Evolutionary conservation across 768 basidiomycete species (phyloP).

Genomic region (Podaxis pistillaris): DNA sequence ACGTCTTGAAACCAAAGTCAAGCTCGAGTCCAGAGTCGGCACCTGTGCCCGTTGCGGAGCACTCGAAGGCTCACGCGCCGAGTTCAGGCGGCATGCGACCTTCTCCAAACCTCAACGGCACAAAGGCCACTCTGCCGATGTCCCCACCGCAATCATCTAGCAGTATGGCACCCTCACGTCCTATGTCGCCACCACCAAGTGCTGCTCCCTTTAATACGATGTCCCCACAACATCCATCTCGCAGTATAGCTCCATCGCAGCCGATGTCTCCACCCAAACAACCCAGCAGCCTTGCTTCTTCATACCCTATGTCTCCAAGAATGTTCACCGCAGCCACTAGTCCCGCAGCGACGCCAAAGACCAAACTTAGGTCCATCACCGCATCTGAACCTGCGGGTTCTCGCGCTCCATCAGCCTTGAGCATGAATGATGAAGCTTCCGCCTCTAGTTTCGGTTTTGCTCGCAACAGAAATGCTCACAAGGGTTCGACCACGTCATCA

Average conservation of each 20-base stretch:
- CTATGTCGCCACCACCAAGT: neutral
- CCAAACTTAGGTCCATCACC: neutral
- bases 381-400: neutral
- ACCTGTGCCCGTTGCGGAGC: neutral
- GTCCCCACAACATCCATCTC: neutral
- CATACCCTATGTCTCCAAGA: neutral
- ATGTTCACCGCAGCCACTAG: neutral
- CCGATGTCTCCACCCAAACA: neutral
- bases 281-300: neutral
- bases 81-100: neutral
- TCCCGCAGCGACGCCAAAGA: neutral
- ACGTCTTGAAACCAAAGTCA: neutral
- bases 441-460: neutral
- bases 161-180: neutral
- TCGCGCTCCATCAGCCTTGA: neutral
- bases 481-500: neutral
- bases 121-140: neutral
- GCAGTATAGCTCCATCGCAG: neutral
- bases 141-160: neutral
- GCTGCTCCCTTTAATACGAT: neutral
- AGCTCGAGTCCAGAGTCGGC: neutral
- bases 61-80: neutral
- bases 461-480: neutral
- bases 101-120: neutral
- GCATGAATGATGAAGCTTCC: neutral